Base-by-base conservation (phyloP, 768 basidiomycete species). In the Russula foetens region DNA sequence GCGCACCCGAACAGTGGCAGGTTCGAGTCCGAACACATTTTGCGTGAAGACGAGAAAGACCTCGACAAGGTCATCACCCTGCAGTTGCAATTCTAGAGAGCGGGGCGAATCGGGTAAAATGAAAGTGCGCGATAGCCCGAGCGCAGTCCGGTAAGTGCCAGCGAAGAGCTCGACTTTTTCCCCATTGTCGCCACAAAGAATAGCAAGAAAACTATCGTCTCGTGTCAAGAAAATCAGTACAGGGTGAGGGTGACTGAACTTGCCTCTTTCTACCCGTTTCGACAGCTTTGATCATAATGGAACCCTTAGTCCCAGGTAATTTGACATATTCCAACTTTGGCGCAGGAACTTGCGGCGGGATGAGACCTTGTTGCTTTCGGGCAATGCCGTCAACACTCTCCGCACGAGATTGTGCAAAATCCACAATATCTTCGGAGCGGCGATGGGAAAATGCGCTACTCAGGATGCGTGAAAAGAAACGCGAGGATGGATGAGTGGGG, bases 81-180 rank as follows among this genome's bases (percentile, higher is more conserved):
- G 92, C 12, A 95, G 76, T 71, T 95, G 85, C 23, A 95, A 77
- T 69, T 94, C 93, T 53, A 95, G 75, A 3, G 90, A 90, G 28
- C 88, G 81, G 3, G 92, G 92, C 14, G 92, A 92, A 69, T 95
- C 92, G 0, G 92, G 92, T 39, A 95, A 76, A 63, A 95, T 94
- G 71, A 95, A 95, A 1, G 92, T 95, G 46, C 92, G 82, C n/a
- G 92, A 94, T 35, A 95, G 79, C 0, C 88, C 88, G 15, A 95
- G 81, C 6, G 92, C 91, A n/a, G 90, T 90, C 56, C 88, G 80
- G 66, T 90, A 90, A 12, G 92, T 92, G 28, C 93, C 92, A 43
- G 93, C 92, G 71, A 95, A 96, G 12, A 96, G 76, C 68, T 96
- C 92, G 49, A 96, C 92, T 68, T 94, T 92, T 75, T 95, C 92